Base-by-base conservation (phyloP, 202 grass and related monocot species). In the Digitaria exilis region DNA sequence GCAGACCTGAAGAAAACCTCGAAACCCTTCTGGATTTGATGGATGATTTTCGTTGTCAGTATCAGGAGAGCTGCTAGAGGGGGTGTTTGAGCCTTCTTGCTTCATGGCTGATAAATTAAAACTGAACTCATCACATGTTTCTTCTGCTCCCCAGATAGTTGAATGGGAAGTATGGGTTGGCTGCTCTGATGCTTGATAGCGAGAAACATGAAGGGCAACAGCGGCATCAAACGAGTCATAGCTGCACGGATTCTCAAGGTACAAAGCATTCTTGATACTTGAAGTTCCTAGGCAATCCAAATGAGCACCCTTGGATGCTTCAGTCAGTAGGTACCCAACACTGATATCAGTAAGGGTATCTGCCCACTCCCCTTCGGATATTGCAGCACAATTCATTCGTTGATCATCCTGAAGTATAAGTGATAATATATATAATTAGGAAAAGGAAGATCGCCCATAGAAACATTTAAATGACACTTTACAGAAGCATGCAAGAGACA, bases 221-320 rank as follows among this genome's bases (percentile, higher is more conserved):
- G 89, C 91, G 84, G 93, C 96, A 90, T 99, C 96, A 86, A 99
- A 99, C 9, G 91, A 96, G 76, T 99, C 96, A 75, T 88, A 96
- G 76, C 96, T 99, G 77, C 83, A 87, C 2, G 78, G 79, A 64
- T 86, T 79, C 71, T 94, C 89, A 71, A 84, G 76, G 19, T 74
- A 69, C 48, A 88, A 39, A 71, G 61, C 24, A 61, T 61, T 86
- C 83, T 80, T 80, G 11, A 35, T 76, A 77, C 64, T 31, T 88
- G 91, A 84, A 45, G 85, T 78, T 79, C 68, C 80, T 75, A 65
- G 58, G 77, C 79, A 90, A 80, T 91, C 87, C 15, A 64, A 81
- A 81, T 94, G 86, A 67, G 83, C 81, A 46, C 65, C 86, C 65
- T 91, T 91, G 26, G 97, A 99, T 86, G 91, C 97, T 87, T 99